Evolutionary conservation across 169 alveolate species (phyloP), one percentile per base, ranked within the genome.

Genomic region (Plasmodium blacklocki): DNA sequence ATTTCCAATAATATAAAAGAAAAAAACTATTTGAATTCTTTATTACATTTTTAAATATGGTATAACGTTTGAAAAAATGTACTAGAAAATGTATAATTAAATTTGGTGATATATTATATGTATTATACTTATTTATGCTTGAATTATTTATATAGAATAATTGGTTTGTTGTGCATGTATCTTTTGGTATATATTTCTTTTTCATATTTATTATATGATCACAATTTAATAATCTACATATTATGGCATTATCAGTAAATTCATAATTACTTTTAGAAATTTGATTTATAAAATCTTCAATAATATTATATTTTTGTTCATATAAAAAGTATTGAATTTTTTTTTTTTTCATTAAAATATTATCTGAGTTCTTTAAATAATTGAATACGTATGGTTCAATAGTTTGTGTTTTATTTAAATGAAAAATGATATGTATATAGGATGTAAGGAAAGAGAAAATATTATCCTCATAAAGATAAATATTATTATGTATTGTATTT

Each of bases 1-100:
- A 66, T 21, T 50, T 78, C 74, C 73, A 58, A 60, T 66, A 78
- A 56, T 78, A 78, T 54, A 78, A 54, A 58, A 78, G 70, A 59
- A 78, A 78, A 66, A 78, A 14, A 64, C 21, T 29, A n/a, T 58
- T 19, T 54, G 89, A 50, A 6, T 15, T 19, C 3, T 32, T 29
- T 32, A 73, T 73, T n/a, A 54, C 21, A 56, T 43, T 73, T n/a
- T 39, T 73, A 21, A 54, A 29, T 73, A 56, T 73, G 23, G 12
- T 73, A 56, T 23, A 73, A 58, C 15, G 32, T 73, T 73, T 73
- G 9, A 56, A 52, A 73, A 56, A 63, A 14, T 26, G 14, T 2
- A 19, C 54, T 14, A 29, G 6, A 21, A 54, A 63, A 47, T 54
- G 21, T 8, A 7, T 23, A 29, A 15, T 60, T 23, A 23, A n/a